These are phyloP conservation scores for Zygoascus hellenicus DNA, from an alignment of 1,139 yeast species.

Conservation along the genomic window DNA sequence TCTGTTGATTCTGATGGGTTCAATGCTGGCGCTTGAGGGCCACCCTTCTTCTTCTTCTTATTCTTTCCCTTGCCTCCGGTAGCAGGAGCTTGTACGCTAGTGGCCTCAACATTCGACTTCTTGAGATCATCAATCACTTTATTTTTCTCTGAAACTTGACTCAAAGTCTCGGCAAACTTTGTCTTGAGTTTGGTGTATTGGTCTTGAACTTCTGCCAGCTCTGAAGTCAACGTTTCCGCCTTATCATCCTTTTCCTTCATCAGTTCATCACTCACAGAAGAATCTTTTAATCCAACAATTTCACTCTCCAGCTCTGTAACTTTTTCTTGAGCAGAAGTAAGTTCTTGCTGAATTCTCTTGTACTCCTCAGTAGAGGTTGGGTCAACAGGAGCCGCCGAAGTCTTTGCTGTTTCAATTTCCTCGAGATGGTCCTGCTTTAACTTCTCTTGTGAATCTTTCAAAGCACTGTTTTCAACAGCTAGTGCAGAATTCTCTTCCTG, in stretches of 20 bases:
- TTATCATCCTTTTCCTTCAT: too few relatives aligned
- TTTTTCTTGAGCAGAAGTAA: conserved; percentile 9
- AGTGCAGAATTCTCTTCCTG: too few relatives aligned
- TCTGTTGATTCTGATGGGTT: neutral
- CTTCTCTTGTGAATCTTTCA: neutral
- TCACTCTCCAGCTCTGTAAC: conserved; percentile 7
- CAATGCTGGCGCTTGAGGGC: conserved; percentile 1
- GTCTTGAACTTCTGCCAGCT: neutral
- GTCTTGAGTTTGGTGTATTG: conserved; percentile 9
- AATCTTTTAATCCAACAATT: neutral
- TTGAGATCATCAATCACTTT: conserved; percentile 27
- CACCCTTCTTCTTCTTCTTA: conserved; percentile 26
- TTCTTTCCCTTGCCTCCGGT: conserved; percentile 18
- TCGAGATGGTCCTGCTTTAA: too few relatives aligned
- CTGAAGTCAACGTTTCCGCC: too few relatives aligned
- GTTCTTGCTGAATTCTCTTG: neutral
- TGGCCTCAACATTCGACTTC: conserved; percentile 4
- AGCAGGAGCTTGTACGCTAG: conserved; percentile 1
- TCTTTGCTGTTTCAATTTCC: neutral
- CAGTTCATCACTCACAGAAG: too few relatives aligned
- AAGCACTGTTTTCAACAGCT: too few relatives aligned
- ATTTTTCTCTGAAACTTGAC: neutral
- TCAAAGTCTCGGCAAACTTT: conserved; percentile 1
- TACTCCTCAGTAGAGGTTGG: neutral
- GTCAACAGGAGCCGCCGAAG: neutral